Conservation (phyloP, 257 asterid species). For the Datura wrightii region DNA sequence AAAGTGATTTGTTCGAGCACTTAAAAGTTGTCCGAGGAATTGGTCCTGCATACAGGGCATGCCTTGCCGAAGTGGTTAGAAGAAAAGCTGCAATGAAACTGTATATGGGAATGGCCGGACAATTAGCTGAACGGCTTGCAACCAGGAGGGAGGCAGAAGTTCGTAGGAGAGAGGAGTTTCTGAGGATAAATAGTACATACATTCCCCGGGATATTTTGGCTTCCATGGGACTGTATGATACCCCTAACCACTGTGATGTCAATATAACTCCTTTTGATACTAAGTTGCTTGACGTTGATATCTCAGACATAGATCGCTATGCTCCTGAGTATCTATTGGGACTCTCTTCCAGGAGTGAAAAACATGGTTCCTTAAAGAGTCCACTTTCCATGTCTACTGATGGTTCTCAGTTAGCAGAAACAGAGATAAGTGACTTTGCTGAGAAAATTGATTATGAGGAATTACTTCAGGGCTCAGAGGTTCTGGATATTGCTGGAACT, state of each 20-base stretch:
- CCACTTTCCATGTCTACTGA: constrained; percentile 65
- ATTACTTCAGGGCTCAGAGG: constrained; percentile 63
- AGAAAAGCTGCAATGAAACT: constrained; percentile 93
- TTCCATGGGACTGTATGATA: constrained; percentile 88
- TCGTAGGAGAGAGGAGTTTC: constrained; percentile 84
- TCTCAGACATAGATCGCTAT: constrained; percentile 80
- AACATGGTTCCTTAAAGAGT: constrained; percentile 57
- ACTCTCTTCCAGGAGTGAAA: constrained; percentile 54
- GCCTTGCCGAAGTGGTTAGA: constrained; percentile 95
- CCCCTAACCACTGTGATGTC: constrained; percentile 88
- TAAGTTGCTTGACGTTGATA: constrained; percentile 74
- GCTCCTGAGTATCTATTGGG: constrained; percentile 91
- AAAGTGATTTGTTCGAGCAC: constrained; percentile 86
- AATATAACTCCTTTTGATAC: constrained; percentile 82
- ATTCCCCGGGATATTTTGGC: constrained; percentile 87
- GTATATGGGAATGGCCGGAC: constrained; percentile 98
- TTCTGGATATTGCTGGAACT: constrained; percentile 92
- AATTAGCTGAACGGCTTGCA: constrained; percentile 93
- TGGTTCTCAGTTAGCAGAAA: constrained; percentile 60
- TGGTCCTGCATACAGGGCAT: constrained; percentile 90
- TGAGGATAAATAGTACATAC: constrained; percentile 65
- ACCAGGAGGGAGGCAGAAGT: constrained; percentile 85
- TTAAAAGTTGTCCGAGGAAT: constrained; percentile 87
- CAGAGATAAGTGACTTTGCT: constrained; percentile 51
- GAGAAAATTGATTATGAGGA: constrained; percentile 64